Evolutionary conservation across 805 yeast species (phyloP), one percentile per base, ranked within the genome.

Genomic region (Torulaspora gathmanii): DNA sequence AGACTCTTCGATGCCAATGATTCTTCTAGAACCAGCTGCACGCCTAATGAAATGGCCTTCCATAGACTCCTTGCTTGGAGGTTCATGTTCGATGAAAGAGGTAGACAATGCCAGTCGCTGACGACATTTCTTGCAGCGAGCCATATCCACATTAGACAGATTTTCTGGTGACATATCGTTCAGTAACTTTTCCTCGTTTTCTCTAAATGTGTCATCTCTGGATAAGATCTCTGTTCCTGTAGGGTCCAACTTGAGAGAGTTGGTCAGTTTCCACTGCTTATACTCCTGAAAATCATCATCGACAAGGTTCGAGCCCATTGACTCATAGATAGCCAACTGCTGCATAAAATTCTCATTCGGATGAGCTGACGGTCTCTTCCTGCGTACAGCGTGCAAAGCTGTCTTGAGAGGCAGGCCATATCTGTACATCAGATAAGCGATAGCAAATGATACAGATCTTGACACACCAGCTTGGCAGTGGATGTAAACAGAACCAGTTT

Each of bases 381-480:
- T 65, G 50, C 72, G 74, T n/a, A 91, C 82, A 0, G 91, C 91
- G 65, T 83, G 82, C 6, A 86, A 55, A 0, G 96, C 85, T 51
- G 80, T 80, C 12, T 75, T 70, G 13, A 78, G 67, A 10, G 70
- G 66, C 56, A 88, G 71, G 1, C 78, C 73, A 62, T 83, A 72
- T 40, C 89, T 70, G 60, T 80, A 77, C 96, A 93, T 91, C 34
- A 90, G 78, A 63, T 87, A 95, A 0, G 97, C 95, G 39, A 86
- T 80, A 29, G 83, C 81, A 12, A 89, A 82, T 0, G 97, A 82
- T 0, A 86, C 91, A 4, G 96, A 86, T 52, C 99, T 73, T 1
- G 96, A 88, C 23, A 87, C 86, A 1, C 99, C 99, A 23, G 95
- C 97, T 47, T 91, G 86, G 64, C 95, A 86, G 60, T 84, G 87